A percentile compares a stretch with the other conserved stretches of the same genome.
Evolutionary conservation across 768 basidiomycete species (phyloP).

Genomic region (Suillus occidentalis): DNA sequence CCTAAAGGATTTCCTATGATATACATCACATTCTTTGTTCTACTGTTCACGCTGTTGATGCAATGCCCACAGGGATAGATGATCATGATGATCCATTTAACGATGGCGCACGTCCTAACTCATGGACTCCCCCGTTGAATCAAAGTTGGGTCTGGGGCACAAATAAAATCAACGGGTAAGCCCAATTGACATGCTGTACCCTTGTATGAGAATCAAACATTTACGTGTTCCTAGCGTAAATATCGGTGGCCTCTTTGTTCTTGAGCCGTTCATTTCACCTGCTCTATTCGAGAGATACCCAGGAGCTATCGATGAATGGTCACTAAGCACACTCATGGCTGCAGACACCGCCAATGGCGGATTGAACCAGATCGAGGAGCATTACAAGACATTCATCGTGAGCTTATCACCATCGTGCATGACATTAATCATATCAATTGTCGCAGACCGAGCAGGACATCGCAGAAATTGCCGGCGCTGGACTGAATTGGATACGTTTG

Average conservation of each 20-base stretch:
- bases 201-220: constrained; percentile 13
- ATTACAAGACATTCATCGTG: constrained; percentile 84
- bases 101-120: constrained; percentile 70
- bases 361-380: constrained; percentile 63
- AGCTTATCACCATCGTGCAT: constrained; percentile 26
- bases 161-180: constrained; percentile 62
- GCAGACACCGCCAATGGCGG: constrained; percentile 62
- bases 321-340: constrained; percentile 63
- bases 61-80: constrained; percentile 48
- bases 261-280: constrained; percentile 79
- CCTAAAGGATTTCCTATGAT: neutral
- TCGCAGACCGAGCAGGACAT: constrained; percentile 84
- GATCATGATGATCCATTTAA: constrained; percentile 75
- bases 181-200: constrained; percentile 10
- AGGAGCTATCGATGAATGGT: constrained; percentile 62
- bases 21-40: neutral
- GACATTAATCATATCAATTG: neutral
- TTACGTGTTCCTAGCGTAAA: constrained; percentile 47
- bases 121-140: constrained; percentile 79
- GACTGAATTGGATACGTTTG: constrained; percentile 80
- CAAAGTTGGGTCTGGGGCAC: constrained; percentile 69
- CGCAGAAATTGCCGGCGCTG: constrained; percentile 85
- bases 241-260: constrained; percentile 72
- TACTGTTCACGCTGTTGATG: constrained; percentile 7
- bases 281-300: constrained; percentile 61